phyloP scores from a whole-genome alignment of 305 asterid species.

The Lippia alba region DNA sequence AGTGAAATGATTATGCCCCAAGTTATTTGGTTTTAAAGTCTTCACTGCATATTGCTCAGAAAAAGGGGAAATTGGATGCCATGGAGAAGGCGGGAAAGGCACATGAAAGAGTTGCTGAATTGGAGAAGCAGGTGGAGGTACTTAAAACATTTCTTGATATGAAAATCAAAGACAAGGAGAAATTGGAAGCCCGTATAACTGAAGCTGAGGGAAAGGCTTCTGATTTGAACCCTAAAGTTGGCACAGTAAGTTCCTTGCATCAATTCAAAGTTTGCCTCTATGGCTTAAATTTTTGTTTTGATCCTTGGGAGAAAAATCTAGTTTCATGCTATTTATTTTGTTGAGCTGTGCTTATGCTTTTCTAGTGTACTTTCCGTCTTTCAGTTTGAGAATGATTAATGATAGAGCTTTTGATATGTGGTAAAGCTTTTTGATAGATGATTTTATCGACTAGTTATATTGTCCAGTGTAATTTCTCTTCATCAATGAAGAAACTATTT shows the following conservation, averaged over 20 bases:
- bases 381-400: not conserved
- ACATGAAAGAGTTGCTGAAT: constrained; percentile 53
- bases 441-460: too few relatives aligned
- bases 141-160: constrained; percentile 54
- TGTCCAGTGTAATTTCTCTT: too few relatives aligned
- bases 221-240: constrained; percentile 49
- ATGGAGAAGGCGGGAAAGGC: constrained; percentile 57
- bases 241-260: constrained; percentile 46
- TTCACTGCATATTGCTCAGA: constrained; percentile 13
- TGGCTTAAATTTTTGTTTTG: not conserved
- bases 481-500: too few relatives aligned
- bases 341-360: not conserved
- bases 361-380: not conserved
- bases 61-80: constrained; percentile 47
- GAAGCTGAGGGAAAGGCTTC: constrained; percentile 55
- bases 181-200: constrained; percentile 45
- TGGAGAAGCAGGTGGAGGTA: constrained; percentile 59
- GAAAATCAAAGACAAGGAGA: constrained; percentile 59
- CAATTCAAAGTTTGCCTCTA: not conserved
- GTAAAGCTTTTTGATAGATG: not conserved
- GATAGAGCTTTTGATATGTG: not conserved
- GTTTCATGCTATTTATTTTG: not conserved
- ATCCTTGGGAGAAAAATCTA: not conserved
- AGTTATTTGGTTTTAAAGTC: constrained; percentile 14
- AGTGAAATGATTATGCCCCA: not conserved